Percentiles rank a stretch among this genome's conserved stretches.
Evolutionary conservation across 495 filamentous ascomycete species (phyloP).

Genomic region (Aspergillus egyptiacus): DNA sequence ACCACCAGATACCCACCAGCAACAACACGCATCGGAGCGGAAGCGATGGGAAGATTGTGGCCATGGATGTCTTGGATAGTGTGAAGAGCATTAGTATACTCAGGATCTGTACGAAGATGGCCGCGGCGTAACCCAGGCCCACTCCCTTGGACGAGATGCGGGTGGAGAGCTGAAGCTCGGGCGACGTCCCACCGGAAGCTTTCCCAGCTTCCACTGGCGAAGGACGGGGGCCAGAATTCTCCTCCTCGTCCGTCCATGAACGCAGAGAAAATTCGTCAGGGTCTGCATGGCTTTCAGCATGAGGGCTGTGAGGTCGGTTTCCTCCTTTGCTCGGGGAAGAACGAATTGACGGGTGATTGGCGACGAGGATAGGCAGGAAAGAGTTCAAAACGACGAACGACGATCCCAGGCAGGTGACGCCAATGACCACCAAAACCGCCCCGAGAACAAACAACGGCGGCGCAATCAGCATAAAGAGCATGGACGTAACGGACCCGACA

Average conservation of each 20-base stretch:
- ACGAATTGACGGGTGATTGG: constrained; percentile 39
- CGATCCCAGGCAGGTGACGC: constrained; percentile 63
- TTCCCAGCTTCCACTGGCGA: not conserved
- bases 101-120: constrained; percentile 66
- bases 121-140: constrained; percentile 74
- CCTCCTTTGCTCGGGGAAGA: not conserved
- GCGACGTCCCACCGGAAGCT: constrained; percentile 35
- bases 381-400: constrained; percentile 50
- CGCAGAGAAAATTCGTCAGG: constrained; percentile 21
- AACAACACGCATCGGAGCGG: constrained; percentile 73
- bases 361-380: constrained; percentile 45
- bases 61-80: constrained; percentile 56
- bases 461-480: constrained; percentile 75
- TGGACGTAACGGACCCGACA: constrained; percentile 68
- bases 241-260: constrained; percentile 34
- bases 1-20: constrained; percentile 84
- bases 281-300: constrained; percentile 10
- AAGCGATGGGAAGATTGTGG: constrained; percentile 26
- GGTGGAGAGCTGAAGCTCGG: constrained; percentile 67
- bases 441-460: constrained; percentile 67
- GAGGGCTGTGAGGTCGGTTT: constrained; percentile 28
- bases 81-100: constrained; percentile 63
- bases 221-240: constrained; percentile 1
- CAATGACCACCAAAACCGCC: constrained; percentile 70
- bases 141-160: constrained; percentile 77